Conservation (phyloP, 371 early-diverging fungal species). For the Circinella minor region DNA sequence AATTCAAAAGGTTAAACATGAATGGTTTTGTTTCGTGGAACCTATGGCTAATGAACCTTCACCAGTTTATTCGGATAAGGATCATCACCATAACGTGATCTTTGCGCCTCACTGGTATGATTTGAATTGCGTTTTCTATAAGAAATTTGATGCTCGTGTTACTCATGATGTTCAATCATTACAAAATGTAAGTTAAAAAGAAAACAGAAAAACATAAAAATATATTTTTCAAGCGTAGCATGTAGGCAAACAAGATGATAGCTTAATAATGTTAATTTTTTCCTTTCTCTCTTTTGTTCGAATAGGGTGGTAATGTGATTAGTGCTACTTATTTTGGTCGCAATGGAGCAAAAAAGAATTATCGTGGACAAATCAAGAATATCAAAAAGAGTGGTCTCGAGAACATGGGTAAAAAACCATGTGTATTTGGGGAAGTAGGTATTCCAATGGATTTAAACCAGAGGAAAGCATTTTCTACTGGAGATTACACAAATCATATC, state of each 20-base stretch:
- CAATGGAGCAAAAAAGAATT: constrained; percentile 77
- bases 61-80: constrained; percentile 59
- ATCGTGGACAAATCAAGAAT: constrained; percentile 73
- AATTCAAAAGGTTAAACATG: constrained; percentile 59
- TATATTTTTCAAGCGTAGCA: too few species aligned
- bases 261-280: too few species aligned
- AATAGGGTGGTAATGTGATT: constrained; percentile 71
- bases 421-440: constrained; percentile 81
- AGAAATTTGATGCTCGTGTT: constrained; percentile 71
- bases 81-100: constrained; percentile 65
- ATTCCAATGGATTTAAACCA: constrained; percentile 89
- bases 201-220: background rate
- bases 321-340: constrained; percentile 82
- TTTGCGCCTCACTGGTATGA: constrained; percentile 91
- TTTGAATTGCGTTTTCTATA: constrained; percentile 74
- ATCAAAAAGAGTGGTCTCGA: constrained; percentile 64
- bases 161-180: constrained; percentile 82
- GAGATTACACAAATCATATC: constrained; percentile 73
- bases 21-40: constrained; percentile 72
- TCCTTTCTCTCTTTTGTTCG: background rate
- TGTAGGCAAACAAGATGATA: too few species aligned
- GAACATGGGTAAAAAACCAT: constrained; percentile 71
- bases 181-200: constrained; percentile 54
- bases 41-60: constrained; percentile 79
- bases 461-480: constrained; percentile 65